Percentiles rank a stretch among this genome's conserved stretches.
phyloP scores from a whole-genome alignment of 768 basidiomycete species.

The Mrakia hoshinonis region DNA sequence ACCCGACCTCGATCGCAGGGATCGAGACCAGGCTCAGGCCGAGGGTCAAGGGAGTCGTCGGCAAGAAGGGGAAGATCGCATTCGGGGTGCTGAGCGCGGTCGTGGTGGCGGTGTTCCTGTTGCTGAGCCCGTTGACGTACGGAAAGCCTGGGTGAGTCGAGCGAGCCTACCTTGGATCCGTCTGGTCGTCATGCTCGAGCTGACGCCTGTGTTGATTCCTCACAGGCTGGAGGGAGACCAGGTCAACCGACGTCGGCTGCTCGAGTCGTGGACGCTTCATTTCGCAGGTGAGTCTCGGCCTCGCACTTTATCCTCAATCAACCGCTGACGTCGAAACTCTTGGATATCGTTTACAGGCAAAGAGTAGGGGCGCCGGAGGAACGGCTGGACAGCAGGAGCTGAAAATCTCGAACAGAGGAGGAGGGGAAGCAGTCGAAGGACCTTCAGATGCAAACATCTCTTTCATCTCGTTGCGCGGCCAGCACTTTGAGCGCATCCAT shows the following conservation, averaged over 20 bases:
- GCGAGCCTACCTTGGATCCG: not conserved
- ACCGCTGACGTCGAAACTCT: too few relatives aligned
- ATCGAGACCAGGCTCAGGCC: constrained; percentile 53
- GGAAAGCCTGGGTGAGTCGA: constrained; percentile 43
- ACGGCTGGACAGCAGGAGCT: not conserved
- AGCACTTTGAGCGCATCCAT: too few relatives aligned
- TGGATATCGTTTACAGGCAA: too few relatives aligned
- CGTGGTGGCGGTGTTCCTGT: constrained; percentile 50
- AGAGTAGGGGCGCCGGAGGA: too few relatives aligned
- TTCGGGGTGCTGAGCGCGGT: constrained; percentile 54
- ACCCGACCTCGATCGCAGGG: constrained; percentile 71
- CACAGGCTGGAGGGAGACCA: constrained; percentile 10
- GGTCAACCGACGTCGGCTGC: constrained; percentile 11
- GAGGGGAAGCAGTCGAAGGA: not conserved
- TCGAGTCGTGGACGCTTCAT: constrained; percentile 16
- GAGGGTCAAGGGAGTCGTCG: constrained; percentile 54
- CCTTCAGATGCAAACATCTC: too few relatives aligned
- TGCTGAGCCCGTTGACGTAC: constrained; percentile 83
- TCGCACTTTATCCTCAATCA: not conserved
- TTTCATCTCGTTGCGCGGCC: not conserved
- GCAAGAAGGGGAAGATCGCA: constrained; percentile 52
- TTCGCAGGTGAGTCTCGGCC: not conserved
- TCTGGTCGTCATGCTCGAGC: too few relatives aligned
- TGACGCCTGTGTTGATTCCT: not conserved
- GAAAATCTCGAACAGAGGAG: not conserved